Conservation (phyloP, 75 land plant species). For the Cryptomeria japonica region DNA sequence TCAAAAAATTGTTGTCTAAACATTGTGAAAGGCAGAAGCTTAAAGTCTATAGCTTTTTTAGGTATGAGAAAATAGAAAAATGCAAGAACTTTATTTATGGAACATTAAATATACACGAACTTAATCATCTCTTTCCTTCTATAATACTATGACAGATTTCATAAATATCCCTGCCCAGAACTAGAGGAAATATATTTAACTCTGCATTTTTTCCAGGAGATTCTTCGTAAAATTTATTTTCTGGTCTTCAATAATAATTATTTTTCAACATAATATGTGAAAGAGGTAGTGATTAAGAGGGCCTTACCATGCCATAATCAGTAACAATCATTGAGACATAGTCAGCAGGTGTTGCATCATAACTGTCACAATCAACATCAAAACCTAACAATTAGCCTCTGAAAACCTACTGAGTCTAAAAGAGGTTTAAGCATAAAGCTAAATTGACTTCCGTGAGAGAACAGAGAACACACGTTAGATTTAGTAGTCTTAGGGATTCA, state of each 20-base stretch:
- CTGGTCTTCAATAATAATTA: background rate
- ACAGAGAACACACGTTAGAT: slow-evolving; percentile 68
- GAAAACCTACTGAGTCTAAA: background rate
- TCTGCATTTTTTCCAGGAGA: background rate
- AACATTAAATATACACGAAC: background rate
- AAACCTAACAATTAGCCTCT: slow-evolving; percentile 12
- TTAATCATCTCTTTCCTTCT: background rate
- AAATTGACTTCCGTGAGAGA: background rate
- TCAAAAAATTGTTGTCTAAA: no score
- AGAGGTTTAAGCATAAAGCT: background rate
- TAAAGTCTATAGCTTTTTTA: no score
- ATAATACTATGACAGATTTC: background rate
- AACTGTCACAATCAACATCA: slow-evolving; percentile 40
- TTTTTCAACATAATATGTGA: background rate
- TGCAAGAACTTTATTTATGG: background rate
- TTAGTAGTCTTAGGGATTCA: slow-evolving; percentile 79
- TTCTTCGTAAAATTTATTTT: background rate
- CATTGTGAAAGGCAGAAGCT: no score
- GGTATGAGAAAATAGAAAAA: no score
- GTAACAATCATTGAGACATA: slow-evolving; percentile 93
- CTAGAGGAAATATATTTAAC: background rate
- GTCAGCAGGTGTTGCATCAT: slow-evolving; percentile 95
- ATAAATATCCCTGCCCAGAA: background rate
- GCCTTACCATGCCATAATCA: slow-evolving; percentile 94
- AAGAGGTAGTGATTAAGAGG: background rate